Conservation (phyloP, 257 asterid genomes). For the Thymus mandschuricus region DNA sequence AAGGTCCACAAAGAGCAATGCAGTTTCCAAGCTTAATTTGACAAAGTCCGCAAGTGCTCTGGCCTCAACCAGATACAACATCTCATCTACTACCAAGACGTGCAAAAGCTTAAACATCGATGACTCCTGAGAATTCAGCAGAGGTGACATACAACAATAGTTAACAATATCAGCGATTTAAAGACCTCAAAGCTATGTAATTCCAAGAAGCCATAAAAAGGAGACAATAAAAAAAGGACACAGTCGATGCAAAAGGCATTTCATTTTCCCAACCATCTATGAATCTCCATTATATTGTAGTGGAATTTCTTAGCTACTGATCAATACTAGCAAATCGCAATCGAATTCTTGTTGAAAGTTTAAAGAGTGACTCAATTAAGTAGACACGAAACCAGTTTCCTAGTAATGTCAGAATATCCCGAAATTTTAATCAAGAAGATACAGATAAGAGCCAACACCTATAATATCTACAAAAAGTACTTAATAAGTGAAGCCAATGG, state of each 20-base stretch:
- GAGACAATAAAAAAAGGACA: not conserved
- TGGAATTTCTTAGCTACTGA: not conserved
- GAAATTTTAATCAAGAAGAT: slow-evolving; percentile 10
- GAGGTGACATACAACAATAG: slow-evolving; percentile 2
- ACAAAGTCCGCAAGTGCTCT: slow-evolving; percentile 54
- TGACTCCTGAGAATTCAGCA: slow-evolving; percentile 55
- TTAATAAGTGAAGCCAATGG: slow-evolving; percentile 12
- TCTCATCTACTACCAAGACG: slow-evolving; percentile 83
- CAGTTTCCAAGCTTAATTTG: slow-evolving; percentile 48
- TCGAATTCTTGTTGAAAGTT: slow-evolving; percentile 1
- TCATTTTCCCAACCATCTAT: slow-evolving; percentile 1
- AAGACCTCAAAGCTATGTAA: not conserved
- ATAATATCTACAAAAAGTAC: not conserved
- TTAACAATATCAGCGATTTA: not conserved
- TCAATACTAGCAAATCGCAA: not conserved
- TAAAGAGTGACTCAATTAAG: slow-evolving; percentile 4
- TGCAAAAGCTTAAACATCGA: slow-evolving; percentile 52
- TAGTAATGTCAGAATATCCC: not conserved
- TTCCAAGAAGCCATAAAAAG: slow-evolving; percentile 12
- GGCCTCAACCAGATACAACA: slow-evolving; percentile 70
- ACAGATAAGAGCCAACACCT: not conserved
- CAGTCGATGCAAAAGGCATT: not conserved
- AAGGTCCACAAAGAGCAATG: slow-evolving; percentile 56
- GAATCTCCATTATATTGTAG: not conserved
- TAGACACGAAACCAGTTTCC: slow-evolving; percentile 16